Percentiles rank a stretch among this genome's conserved stretches.
Conservation (phyloP, 306 rosid genomes). For the Cicer pinnatifidum region DNA sequence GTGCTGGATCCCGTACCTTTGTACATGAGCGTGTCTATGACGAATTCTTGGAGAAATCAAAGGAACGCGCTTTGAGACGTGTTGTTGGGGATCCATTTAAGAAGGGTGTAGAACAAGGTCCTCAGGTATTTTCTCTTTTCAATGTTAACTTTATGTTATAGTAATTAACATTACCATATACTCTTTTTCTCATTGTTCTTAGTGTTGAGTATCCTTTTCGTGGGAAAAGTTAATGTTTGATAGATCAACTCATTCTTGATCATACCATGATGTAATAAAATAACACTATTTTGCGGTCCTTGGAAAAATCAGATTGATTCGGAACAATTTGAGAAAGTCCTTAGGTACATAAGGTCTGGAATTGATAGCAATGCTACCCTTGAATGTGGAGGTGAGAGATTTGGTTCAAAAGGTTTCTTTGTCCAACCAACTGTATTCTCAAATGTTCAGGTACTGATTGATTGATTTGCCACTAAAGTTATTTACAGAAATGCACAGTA, state of each 20-base stretch:
- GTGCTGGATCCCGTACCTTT: constrained; percentile 94
- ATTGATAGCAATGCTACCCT: constrained; percentile 72
- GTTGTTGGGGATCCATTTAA: constrained; percentile 94
- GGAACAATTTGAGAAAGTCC: constrained; percentile 79
- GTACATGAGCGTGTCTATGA: constrained; percentile 88
- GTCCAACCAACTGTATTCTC: constrained; percentile 95
- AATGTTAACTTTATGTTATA: not conserved
- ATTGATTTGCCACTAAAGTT: not conserved
- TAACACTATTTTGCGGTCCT: constrained; percentile 28
- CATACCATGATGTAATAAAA: constrained; percentile 9
- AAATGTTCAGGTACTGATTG: constrained; percentile 70
- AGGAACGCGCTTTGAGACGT: constrained; percentile 76
- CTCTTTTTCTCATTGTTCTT: not conserved
- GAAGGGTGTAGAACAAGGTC: constrained; percentile 93
- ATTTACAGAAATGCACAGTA: not conserved
- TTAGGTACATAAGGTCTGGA: constrained; percentile 78
- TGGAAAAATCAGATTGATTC: constrained; percentile 62
- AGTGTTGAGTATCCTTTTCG: constrained; percentile 3
- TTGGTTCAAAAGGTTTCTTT: constrained; percentile 86
- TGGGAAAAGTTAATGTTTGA: not conserved
- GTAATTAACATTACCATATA: not conserved
- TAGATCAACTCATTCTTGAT: constrained; percentile 31
- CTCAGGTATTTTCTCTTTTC: constrained; percentile 64
- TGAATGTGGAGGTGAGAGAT: constrained; percentile 85
- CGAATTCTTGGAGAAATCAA: constrained; percentile 88